Evolutionary conservation across 768 basidiomycete species (phyloP).

Genomic region (Rhodotorula kratochvilovae): DNA sequence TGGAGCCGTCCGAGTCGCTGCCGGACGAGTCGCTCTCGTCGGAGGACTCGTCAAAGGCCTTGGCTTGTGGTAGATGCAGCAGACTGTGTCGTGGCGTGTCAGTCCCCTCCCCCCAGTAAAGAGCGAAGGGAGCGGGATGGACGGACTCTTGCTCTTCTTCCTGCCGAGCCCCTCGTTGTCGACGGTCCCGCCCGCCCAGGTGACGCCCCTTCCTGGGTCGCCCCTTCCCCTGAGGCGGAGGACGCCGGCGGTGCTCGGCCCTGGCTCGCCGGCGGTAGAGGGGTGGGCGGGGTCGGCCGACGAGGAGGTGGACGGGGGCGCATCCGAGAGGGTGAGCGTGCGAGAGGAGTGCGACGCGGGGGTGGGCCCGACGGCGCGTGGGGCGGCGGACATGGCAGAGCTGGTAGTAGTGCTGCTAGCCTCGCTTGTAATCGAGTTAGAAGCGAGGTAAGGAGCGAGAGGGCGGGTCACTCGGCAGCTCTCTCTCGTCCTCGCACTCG

Average conservation of each 20-base stretch:
- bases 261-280: not conserved
- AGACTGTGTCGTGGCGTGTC: slow-evolving; percentile 21
- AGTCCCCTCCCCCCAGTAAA: no score
- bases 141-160: slow-evolving; percentile 22
- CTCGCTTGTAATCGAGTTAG: no score
- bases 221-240: slow-evolving; percentile 90
- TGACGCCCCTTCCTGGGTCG: slow-evolving; percentile 30
- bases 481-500: no score
- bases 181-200: slow-evolving; percentile 17
- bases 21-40: slow-evolving; percentile 21
- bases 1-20: slow-evolving; percentile 15
- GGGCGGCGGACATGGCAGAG: not conserved
- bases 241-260: slow-evolving; percentile 55
- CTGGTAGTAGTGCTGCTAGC: no score
- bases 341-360: not conserved
- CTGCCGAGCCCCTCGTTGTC: slow-evolving; percentile 26
- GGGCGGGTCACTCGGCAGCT: no score
- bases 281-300: not conserved
- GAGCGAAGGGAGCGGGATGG: not conserved
- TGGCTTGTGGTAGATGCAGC: slow-evolving; percentile 42
- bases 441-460: no score
- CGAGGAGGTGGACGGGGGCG: not conserved
- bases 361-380: not conserved
- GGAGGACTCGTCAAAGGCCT: slow-evolving; percentile 34
- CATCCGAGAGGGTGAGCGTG: not conserved